Evolutionary conservation across 2,329 filamentous ascomycete genomes (phyloP).

Genomic region (Diaporthe ilicicola): DNA sequence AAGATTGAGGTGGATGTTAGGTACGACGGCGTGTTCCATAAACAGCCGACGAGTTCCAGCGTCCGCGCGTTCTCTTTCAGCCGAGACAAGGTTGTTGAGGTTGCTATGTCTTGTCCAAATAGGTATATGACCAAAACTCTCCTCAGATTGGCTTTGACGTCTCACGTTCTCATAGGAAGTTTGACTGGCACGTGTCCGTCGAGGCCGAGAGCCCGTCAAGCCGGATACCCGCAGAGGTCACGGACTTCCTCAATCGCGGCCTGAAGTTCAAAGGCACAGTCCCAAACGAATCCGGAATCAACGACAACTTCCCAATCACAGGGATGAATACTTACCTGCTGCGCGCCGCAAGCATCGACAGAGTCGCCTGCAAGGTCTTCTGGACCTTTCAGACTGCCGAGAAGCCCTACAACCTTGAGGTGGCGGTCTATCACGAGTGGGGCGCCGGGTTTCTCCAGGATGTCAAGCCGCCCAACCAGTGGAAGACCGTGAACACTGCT

Average conservation of each 20-base stretch:
- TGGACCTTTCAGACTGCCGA: conserved; percentile 44
- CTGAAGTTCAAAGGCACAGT: conserved; percentile 37
- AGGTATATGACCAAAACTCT: conserved; percentile 38
- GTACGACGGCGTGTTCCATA: neutral
- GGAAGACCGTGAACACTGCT: conserved; percentile 15
- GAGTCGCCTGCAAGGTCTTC: conserved; percentile 43
- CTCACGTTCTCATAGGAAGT: conserved; percentile 39
- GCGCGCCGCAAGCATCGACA: conserved; percentile 38
- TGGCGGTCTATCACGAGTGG: conserved; percentile 47
- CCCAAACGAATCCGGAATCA: neutral
- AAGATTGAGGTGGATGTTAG: conserved; percentile 36
- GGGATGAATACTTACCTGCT: neutral
- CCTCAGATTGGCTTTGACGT: neutral
- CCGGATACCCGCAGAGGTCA: conserved; percentile 36
- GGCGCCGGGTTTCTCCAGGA: neutral
- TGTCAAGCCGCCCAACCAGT: neutral
- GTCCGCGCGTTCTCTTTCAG: conserved; percentile 29
- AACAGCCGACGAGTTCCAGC: neutral
- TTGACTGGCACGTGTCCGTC: conserved; percentile 50
- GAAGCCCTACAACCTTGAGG: conserved; percentile 45
- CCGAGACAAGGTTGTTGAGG: conserved; percentile 34
- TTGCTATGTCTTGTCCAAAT: conserved; percentile 43
- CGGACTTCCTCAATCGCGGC: conserved; percentile 36
- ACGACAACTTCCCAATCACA: conserved; percentile 18
- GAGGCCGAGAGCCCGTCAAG: conserved; percentile 38